Conservation (phyloP, 345 rosid species). For the Gossypium turneri region DNA sequence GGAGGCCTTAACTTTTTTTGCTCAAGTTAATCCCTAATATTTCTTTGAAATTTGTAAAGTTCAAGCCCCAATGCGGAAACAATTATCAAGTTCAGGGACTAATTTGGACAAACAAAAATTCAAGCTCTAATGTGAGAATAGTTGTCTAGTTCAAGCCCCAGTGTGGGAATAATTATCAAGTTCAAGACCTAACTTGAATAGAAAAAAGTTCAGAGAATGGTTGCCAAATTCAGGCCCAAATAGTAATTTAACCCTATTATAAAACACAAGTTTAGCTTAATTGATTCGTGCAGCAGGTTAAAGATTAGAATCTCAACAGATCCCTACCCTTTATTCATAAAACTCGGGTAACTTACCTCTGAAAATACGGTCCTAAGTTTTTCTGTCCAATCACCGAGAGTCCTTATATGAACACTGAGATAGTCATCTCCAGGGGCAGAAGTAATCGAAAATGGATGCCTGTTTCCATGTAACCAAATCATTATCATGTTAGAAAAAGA, state of each 20-base stretch:
- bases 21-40: no score
- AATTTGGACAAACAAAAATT: no score
- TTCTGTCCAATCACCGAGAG: slow-evolving; percentile 76
- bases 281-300: neutral
- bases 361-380: slow-evolving; percentile 66
- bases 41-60: no score
- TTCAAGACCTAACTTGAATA: no score
- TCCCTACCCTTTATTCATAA: neutral
- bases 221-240: no score
- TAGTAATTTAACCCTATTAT: neutral
- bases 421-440: slow-evolving; percentile 81
- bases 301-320: neutral
- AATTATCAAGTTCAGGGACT: no score
- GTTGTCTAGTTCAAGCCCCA: no score
- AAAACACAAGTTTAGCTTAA: neutral
- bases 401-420: slow-evolving; percentile 72
- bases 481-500: neutral
- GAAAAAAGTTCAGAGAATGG: no score
- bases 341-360: slow-evolving; percentile 33
- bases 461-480: slow-evolving; percentile 21
- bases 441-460: slow-evolving; percentile 92
- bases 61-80: no score
- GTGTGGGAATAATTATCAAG: no score
- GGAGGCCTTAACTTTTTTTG: no score
- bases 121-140: no score